Evolutionary conservation across 148 eudicot genomes (phyloP).

Genomic region (Spergularia marina): DNA sequence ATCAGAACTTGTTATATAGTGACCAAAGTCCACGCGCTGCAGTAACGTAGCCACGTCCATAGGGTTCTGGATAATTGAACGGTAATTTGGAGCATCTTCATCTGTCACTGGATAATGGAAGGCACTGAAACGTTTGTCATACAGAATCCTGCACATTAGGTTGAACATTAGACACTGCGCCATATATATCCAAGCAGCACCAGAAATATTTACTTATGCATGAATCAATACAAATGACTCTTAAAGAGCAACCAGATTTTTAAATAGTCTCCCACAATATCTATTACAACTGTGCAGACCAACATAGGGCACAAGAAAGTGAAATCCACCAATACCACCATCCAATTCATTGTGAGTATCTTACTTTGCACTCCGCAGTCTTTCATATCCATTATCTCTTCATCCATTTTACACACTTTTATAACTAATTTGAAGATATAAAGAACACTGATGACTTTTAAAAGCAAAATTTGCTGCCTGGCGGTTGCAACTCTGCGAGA

Average conservation of each 20-base stretch:
- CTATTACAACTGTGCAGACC: not conserved
- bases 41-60: constrained; percentile 93
- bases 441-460: not conserved
- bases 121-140: constrained; percentile 90
- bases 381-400: not conserved
- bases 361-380: not conserved
- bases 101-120: constrained; percentile 93
- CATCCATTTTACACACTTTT: not conserved
- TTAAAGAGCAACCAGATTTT: not conserved
- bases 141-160: constrained; percentile 69
- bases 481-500: not conserved
- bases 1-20: constrained; percentile 66
- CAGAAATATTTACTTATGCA: not conserved
- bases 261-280: not conserved
- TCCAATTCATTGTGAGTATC: not conserved
- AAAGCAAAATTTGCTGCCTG: not conserved
- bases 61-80: constrained; percentile 77
- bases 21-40: constrained; percentile 92
- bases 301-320: not conserved
- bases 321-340: not conserved
- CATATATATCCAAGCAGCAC: not conserved
- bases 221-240: not conserved
- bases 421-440: not conserved
- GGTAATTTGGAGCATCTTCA: constrained; percentile 99
- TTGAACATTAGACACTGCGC: not conserved